Evolutionary conservation across 2,329 filamentous ascomycete species (phyloP), one percentile per base, ranked within the genome.

Genomic region (Cryphonectria japonica): DNA sequence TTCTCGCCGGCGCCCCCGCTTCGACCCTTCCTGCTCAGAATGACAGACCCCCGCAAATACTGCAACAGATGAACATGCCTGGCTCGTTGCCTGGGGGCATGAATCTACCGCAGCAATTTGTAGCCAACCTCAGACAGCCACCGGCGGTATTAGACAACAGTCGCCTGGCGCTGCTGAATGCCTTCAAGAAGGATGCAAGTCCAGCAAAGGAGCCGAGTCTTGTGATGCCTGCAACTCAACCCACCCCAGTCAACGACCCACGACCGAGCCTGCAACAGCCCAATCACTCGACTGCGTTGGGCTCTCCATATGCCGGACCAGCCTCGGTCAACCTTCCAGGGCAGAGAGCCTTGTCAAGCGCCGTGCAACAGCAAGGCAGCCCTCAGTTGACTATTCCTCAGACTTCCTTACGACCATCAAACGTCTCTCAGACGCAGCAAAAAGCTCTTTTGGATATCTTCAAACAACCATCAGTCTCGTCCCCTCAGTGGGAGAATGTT

Each of bases 371-470:
- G 41, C 52, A 67, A 52, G 68, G 54, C 6, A 69, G 54, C 34
- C 65, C 70, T 64, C 72, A 68, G 5, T 22, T 66, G 19, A 37
- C 67, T 16, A 32, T 52, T 50, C 46, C 69, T 3, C 72, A 68
- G 67, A 46, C 70, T 43, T 32, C 68, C 41, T 32, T 73, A 11
- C 66, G 57, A 41, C 68, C 67, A 26, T 46, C 70, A 16, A 73
- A 76, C 26, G 71, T 75, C 41, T 78, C 80, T 39, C 80, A 82
- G 63, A 77, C 78, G 50, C 86, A 88, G 73, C 84, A 85, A 32
- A 84, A 82, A 26, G 80, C 84, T 9, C 78, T 89, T 29, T 79
- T 89, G 19, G 84, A 82, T 32, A 87, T 89, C 80, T 88, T 89
- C 78, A 88, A 86, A 72, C 83, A 83, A 73, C 74, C 78, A 14